Conservation (phyloP, 2,329 filamentous ascomycete species). For the Aspergillus sp. region DNA sequence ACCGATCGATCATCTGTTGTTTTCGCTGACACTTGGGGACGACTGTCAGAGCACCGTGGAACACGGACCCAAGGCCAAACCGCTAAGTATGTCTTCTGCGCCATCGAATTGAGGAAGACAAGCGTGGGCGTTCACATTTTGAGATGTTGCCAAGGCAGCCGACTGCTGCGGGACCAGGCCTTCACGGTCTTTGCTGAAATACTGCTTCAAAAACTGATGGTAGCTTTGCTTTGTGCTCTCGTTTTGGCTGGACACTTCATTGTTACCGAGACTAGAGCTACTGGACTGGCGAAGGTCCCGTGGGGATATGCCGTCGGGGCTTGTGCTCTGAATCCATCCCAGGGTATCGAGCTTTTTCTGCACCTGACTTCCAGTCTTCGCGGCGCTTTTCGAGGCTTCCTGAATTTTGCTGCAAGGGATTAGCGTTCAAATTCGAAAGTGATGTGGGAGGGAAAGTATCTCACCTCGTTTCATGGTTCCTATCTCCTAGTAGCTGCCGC, state of each 20-base stretch:
- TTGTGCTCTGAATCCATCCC: conserved; percentile 2
- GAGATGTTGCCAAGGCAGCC: conserved; percentile 21
- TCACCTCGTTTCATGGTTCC: background rate
- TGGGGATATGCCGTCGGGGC: background rate
- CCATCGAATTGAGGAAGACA: conserved; percentile 25
- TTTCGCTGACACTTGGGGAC: too few relatives aligned
- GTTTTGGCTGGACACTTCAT: background rate
- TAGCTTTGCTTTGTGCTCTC: conserved; percentile 5
- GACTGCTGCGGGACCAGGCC: conserved; percentile 17
- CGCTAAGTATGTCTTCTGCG: background rate
- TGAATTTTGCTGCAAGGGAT: background rate
- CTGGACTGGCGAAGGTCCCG: background rate
- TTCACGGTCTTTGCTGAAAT: conserved; percentile 10
- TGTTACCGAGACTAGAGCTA: background rate
- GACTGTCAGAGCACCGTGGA: too few relatives aligned
- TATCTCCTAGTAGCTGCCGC: conserved; percentile 1
- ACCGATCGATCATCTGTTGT: too few relatives aligned
- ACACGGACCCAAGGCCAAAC: too few relatives aligned
- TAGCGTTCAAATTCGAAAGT: background rate
- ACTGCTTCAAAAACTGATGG: conserved; percentile 17
- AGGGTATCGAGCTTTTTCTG: conserved; percentile 1
- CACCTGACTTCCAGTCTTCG: background rate
- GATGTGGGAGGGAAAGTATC: background rate
- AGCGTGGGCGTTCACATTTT: conserved; percentile 24
- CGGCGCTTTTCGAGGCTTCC: background rate